Evolutionary conservation across 257 asterid genomes (phyloP).

Genomic region (Solanum megistacrolobum): DNA sequence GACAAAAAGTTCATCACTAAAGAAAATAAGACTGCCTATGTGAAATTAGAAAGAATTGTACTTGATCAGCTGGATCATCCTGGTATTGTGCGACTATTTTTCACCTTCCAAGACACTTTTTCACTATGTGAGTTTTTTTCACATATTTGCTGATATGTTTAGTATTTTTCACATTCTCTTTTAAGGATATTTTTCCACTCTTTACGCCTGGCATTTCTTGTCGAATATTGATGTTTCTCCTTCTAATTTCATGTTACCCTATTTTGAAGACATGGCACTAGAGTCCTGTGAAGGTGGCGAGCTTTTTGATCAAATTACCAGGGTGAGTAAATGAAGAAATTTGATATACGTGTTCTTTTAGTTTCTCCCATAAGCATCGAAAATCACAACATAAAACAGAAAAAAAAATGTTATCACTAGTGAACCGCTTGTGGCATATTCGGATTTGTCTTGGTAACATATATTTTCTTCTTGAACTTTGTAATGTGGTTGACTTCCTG

Average conservation of each 20-base stretch:
- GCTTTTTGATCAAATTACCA: conserved; percentile 91
- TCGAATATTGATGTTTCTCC: not conserved
- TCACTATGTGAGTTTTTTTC: conserved; percentile 68
- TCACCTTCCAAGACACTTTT: conserved; percentile 87
- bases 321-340: conserved; percentile 41
- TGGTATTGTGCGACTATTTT: conserved; percentile 77
- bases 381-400: not conserved
- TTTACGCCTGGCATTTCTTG: not conserved
- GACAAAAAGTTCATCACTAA: conserved; percentile 94
- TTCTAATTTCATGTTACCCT: conserved; percentile 8
- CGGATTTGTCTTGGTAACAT: not conserved
- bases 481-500: not conserved
- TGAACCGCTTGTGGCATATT: not conserved
- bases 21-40: conserved; percentile 97
- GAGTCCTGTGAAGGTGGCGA: conserved; percentile 99
- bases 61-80: conserved; percentile 97
- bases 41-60: conserved; percentile 89
- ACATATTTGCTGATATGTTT: not conserved
- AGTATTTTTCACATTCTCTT: not conserved
- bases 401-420: not conserved
- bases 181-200: not conserved
- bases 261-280: conserved; percentile 81
- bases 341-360: not conserved
- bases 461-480: not conserved
- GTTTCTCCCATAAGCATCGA: not conserved